A percentile compares a stretch with the other conserved stretches of the same genome.
Evolutionary conservation across 495 filamentous ascomycete genomes (phyloP).

Genomic region (Penicillium antarcticum): DNA sequence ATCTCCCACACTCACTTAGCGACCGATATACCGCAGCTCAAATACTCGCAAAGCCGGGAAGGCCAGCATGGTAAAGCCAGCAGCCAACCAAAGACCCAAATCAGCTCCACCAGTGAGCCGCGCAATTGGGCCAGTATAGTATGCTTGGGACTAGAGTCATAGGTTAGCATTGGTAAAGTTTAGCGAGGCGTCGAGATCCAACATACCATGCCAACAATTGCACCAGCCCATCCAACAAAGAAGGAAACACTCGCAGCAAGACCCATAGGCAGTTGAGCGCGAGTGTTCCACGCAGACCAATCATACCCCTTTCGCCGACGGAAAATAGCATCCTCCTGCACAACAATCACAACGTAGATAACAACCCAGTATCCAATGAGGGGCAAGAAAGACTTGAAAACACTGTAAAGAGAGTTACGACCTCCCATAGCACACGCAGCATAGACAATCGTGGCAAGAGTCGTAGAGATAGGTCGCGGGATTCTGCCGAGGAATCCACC

Average conservation of each 20-base stretch:
- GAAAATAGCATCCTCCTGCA: slow-evolving; percentile 47
- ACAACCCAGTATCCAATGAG: slow-evolving; percentile 52
- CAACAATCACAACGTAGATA: slow-evolving; percentile 42
- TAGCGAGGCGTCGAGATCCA: background rate
- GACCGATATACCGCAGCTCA: slow-evolving; percentile 36
- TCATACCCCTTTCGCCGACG: slow-evolving; percentile 34
- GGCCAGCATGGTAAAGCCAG: slow-evolving; percentile 37
- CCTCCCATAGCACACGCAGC: slow-evolving; percentile 49
- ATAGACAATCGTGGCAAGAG: slow-evolving; percentile 39
- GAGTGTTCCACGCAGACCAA: slow-evolving; percentile 47
- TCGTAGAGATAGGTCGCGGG: slow-evolving; percentile 65
- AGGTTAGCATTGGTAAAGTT: background rate
- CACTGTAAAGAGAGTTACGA: slow-evolving; percentile 41
- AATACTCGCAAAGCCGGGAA: slow-evolving; percentile 43
- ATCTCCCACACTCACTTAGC: slow-evolving; percentile 13
- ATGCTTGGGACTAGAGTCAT: slow-evolving; percentile 39
- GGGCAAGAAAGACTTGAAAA: slow-evolving; percentile 47
- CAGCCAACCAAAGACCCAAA: slow-evolving; percentile 43
- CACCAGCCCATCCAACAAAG: slow-evolving; percentile 47
- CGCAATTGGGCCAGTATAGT: slow-evolving; percentile 47
- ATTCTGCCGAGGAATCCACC: slow-evolving; percentile 58
- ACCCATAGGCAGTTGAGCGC: slow-evolving; percentile 38
- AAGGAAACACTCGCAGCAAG: slow-evolving; percentile 45
- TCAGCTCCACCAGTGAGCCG: slow-evolving; percentile 33
- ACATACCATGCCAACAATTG: slow-evolving; percentile 47